Evolutionary conservation across 75 land plant species (phyloP), one percentile per base, ranked within the genome.

Genomic region (Selaginella tamariscina): DNA sequence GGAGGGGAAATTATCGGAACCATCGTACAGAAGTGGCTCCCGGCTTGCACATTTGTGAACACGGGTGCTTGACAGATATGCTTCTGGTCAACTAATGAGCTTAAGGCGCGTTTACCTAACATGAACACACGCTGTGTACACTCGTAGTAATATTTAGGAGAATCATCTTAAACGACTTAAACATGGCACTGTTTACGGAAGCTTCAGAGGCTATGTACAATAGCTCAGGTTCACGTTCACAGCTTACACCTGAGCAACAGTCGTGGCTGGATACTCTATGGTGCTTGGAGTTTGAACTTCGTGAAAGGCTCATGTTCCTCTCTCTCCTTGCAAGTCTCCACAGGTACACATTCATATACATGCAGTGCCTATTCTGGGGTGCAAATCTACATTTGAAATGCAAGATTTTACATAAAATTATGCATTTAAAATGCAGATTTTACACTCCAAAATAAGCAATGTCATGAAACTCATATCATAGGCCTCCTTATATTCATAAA

Each of bases 281-380:
- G 66, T 24, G 20, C 27, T 28, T 74, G 24, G 77, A 74, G 73
- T 67, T 69, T 55, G 77, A 74, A 56, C 72, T 74, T 28, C 18
- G 77, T 20, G 71, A 70, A 49, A 24, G 77, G 29, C 22, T 74
- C 1, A 27, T 54, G n/a, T 49, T 33, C 24, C 32, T 30, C 30
- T 64, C 33, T 27, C 55, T 74, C n/a, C 28, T 30, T 39, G 27
- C 22, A 69, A 69, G 44, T 22, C 18, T 22, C 32, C 75, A 68
- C 64, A 60, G n/a, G n/a, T n/a, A n/a, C n/a, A n/a, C n/a, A n/a
- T n/a, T n/a, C n/a, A n/a, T n/a, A n/a, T n/a, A n/a, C n/a, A n/a
- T n/a, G n/a, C n/a, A n/a, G n/a, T n/a, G n/a, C n/a, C n/a, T n/a
- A n/a, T n/a, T n/a, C n/a, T n/a, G n/a, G n/a, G n/a, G n/a, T n/a